Evolutionary conservation across 1,284 basidiomycete genomes (phyloP).

Genomic region (Cryptococcus wingfieldii): DNA sequence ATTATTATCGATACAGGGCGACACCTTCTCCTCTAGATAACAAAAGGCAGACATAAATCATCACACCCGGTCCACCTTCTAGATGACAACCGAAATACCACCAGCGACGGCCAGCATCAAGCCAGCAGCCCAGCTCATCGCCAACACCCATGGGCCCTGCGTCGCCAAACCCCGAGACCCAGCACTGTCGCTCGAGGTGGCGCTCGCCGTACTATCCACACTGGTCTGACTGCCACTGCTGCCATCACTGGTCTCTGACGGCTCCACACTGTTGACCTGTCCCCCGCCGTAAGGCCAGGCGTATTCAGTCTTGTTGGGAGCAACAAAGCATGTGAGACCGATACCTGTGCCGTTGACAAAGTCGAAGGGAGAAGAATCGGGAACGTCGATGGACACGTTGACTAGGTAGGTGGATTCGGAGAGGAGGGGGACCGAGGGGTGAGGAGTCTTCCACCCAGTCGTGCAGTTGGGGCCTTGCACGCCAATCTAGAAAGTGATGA

Average conservation of each 20-base stretch:
- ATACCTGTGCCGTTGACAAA: constrained; percentile 32
- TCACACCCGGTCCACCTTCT: too few species aligned
- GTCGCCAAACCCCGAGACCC: too few species aligned
- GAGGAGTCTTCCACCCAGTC: constrained; percentile 49
- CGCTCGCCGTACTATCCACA: constrained; percentile 3
- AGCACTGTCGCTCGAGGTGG: neutral
- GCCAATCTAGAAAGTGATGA: constrained; percentile 53
- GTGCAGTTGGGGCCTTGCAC: constrained; percentile 66
- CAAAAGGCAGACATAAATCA: too few species aligned
- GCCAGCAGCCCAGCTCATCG: too few species aligned
- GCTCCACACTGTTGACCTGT: constrained; percentile 14
- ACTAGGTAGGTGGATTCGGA: constrained; percentile 17
- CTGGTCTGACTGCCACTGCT: constrained; percentile 1
- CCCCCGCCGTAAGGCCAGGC: constrained; percentile 35
- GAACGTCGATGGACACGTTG: constrained; percentile 26
- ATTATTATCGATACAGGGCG: too few species aligned
- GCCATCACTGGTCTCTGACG: constrained; percentile 2
- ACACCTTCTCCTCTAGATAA: too few species aligned
- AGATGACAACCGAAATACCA: too few species aligned
- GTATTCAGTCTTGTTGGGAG: constrained; percentile 11
- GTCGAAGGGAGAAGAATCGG: constrained; percentile 7
- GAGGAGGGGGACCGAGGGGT: constrained; percentile 28
- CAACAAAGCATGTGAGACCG: constrained; percentile 35
- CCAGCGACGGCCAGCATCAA: too few species aligned
- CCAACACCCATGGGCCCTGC: too few species aligned